Conservation (phyloP, 139 green algal genomes). For the Picochlorum sp. region DNA sequence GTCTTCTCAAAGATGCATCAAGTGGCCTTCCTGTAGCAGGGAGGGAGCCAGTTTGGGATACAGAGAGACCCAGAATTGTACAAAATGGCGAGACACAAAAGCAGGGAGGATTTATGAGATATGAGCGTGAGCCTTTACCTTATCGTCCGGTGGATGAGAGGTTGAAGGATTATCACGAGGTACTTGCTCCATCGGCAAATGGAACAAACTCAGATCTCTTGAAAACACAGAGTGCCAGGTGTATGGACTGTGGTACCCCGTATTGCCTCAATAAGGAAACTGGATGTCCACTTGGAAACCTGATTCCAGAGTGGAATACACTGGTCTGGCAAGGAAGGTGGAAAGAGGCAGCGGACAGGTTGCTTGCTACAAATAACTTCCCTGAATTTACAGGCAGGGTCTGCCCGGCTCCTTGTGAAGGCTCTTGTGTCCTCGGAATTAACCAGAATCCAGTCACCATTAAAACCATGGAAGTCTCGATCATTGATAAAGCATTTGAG, state of each 20-base stretch:
- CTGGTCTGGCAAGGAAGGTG: constrained; percentile 88
- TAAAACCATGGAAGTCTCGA: constrained; percentile 85
- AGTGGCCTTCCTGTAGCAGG: constrained; percentile 48
- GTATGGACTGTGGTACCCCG: constrained; percentile 95
- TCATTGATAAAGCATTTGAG: constrained; percentile 62
- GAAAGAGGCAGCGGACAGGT: constrained; percentile 79
- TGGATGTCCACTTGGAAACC: constrained; percentile 90
- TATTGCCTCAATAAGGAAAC: constrained; percentile 81
- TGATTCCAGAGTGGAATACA: constrained; percentile 95
- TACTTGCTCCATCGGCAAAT: constrained; percentile 36
- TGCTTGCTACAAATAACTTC: constrained; percentile 98
- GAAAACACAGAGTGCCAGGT: constrained; percentile 82
- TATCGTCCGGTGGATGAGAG: constrained; percentile 79
- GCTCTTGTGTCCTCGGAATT: constrained; percentile 90
- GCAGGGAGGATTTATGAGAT: constrained; percentile 77
- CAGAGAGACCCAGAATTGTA: constrained; percentile 53
- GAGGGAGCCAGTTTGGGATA: constrained; percentile 55
- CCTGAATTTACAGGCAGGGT: constrained; percentile 94
- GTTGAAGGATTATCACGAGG: constrained; percentile 84
- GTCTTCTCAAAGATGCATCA: constrained; percentile 39
- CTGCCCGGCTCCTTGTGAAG: constrained; percentile 92
- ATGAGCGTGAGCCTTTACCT: constrained; percentile 68
- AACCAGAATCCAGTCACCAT: constrained; percentile 95
- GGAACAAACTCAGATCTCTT: constrained; percentile 56
- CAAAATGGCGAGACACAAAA: constrained; percentile 47